Conservation (phyloP, 805 yeast genomes). For the Kazachstania martiniae region DNA sequence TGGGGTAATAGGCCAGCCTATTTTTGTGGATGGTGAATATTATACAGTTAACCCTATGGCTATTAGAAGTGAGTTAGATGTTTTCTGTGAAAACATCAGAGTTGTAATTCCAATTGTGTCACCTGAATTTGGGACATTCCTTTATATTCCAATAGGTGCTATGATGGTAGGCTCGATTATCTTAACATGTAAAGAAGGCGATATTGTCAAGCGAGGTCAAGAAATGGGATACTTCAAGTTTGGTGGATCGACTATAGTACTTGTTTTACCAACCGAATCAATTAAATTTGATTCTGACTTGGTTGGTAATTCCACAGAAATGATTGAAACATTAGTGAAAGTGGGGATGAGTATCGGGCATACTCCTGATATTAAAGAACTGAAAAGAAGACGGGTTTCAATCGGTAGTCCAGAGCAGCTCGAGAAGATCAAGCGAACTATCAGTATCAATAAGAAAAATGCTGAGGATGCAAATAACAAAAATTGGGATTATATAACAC, state of each 20-base stretch:
- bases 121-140: constrained; percentile 62
- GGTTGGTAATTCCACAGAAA: constrained; percentile 49
- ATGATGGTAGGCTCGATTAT: constrained; percentile 97
- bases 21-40: constrained; percentile 75
- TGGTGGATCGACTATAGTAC: constrained; percentile 84
- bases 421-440: constrained; percentile 22
- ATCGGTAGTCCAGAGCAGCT: constrained; percentile 14
- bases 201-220: constrained; percentile 51
- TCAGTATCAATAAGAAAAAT: constrained; percentile 18
- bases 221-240: constrained; percentile 92
- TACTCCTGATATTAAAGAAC: constrained; percentile 38
- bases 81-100: constrained; percentile 84
- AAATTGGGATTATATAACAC: constrained; percentile 21
- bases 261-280: constrained; percentile 43
- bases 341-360: constrained; percentile 95
- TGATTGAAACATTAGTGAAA: constrained; percentile 71
- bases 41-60: constrained; percentile 99
- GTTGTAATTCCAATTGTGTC: constrained; percentile 69
- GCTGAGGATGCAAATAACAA: constrained; percentile 12
- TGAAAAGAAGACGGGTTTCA: constrained; percentile 35
- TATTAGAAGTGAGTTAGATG: constrained; percentile 74
- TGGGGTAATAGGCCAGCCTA: constrained; percentile 59
- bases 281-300: constrained; percentile 68
- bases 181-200: constrained; percentile 54
- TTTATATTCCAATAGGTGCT: constrained; percentile 83